Conservation (phyloP, 352 stramenopile species). For the Pythium chondricola region DNA sequence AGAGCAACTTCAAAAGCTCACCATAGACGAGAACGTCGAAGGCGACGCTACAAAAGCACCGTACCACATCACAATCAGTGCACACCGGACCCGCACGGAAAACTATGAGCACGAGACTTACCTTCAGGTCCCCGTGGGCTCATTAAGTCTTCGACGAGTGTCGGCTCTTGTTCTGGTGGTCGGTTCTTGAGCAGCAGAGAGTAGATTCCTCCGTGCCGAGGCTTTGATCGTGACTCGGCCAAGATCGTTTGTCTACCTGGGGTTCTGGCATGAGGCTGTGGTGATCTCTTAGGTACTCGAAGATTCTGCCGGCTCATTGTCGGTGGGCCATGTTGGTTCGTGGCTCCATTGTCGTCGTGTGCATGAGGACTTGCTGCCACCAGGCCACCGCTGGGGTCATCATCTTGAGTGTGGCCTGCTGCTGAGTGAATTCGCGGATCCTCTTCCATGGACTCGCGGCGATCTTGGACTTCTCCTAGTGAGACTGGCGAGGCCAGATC, state of each 20-base stretch:
- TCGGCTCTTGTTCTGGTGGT: slow-evolving; percentile 32
- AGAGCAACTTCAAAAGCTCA: slow-evolving; percentile 10
- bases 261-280: slow-evolving; percentile 2
- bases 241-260: not conserved
- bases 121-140: slow-evolving; percentile 18
- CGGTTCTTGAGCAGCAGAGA: slow-evolving; percentile 66
- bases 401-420: no score
- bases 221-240: slow-evolving; percentile 38
- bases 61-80: not conserved
- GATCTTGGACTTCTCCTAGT: slow-evolving; percentile 38
- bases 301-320: not conserved
- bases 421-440: not conserved
- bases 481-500: slow-evolving; percentile 61
- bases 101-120: not conserved
- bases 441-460: slow-evolving; percentile 19
- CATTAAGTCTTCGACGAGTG: slow-evolving; percentile 47
- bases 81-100: not conserved
- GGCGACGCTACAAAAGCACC: no score
- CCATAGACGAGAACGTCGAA: no score
- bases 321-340: not conserved
- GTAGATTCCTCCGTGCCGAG: slow-evolving; percentile 75
- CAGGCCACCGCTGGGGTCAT: not conserved
- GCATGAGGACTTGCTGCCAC: not conserved
- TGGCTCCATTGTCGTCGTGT: not conserved
- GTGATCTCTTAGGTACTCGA: no score